Conservation (phyloP, 2,329 filamentous ascomycete genomes). For the Sporothrix pallida region DNA sequence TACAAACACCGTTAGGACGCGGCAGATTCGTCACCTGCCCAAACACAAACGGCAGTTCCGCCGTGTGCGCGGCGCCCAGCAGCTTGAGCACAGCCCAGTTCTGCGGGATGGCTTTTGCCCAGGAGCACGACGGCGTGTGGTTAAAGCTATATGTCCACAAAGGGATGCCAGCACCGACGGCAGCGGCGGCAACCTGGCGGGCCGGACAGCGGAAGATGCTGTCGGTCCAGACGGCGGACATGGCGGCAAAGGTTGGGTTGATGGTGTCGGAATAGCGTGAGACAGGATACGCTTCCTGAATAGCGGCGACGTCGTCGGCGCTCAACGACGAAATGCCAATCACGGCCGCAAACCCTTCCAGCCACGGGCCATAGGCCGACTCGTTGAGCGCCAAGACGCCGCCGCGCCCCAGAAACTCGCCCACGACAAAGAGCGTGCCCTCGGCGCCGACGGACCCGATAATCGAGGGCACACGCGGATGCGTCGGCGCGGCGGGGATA, state of each 20-base stretch:
- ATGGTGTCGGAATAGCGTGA: conserved; percentile 11
- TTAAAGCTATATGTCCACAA: conserved; percentile 30
- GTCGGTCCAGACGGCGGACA: conserved; percentile 24
- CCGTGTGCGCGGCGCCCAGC: conserved; percentile 42
- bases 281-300: conserved; percentile 36
- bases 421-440: conserved; percentile 41
- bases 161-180: not conserved
- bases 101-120: conserved; percentile 16
- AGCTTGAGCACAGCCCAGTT: conserved; percentile 27
- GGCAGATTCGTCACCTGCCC: conserved; percentile 37
- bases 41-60: conserved; percentile 44
- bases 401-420: conserved; percentile 32
- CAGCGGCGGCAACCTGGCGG: not conserved
- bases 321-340: conserved; percentile 35
- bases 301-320: conserved; percentile 39
- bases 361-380: conserved; percentile 41
- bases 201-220: conserved; percentile 22
- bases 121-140: conserved; percentile 31
- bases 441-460: conserved; percentile 41
- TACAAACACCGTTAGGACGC: conserved; percentile 41
- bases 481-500: conserved; percentile 40
- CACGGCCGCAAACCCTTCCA: conserved; percentile 39
- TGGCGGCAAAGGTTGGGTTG: conserved; percentile 15
- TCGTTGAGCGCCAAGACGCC: conserved; percentile 35
- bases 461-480: conserved; percentile 41